Evolutionary conservation across 1,284 basidiomycete genomes (phyloP).

Genomic region (Pseudozyma thailandica): DNA sequence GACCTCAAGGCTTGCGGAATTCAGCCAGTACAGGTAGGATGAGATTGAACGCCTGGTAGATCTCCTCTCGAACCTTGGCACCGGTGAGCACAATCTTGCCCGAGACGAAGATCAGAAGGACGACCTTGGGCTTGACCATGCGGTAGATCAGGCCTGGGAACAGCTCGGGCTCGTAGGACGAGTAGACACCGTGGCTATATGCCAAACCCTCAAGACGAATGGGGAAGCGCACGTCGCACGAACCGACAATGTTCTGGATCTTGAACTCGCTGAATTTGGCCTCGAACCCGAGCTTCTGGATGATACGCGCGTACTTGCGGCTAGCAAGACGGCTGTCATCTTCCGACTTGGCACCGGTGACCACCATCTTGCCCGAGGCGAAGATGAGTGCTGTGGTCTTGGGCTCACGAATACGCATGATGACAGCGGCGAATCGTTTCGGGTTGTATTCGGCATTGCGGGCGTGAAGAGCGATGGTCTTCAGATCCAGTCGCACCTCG

Average conservation of each 20-base stretch:
- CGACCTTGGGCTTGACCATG: slow-evolving; percentile 99
- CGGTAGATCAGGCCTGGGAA: slow-evolving; percentile 99
- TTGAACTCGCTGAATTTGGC: slow-evolving; percentile 99
- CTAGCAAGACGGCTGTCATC: slow-evolving; percentile 96
- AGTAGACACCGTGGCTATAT: slow-evolving; percentile 98
- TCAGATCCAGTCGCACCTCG: slow-evolving; percentile 94
- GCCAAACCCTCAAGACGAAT: slow-evolving; percentile 97
- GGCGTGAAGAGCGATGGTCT: slow-evolving; percentile 97
- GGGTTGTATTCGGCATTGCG: slow-evolving; percentile 99
- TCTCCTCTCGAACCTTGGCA: slow-evolving; percentile 99
- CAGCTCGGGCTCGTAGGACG: slow-evolving; percentile 96
- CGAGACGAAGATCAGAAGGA: slow-evolving; percentile 96
- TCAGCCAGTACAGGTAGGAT: slow-evolving; percentile 78
- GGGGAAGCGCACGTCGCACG: slow-evolving; percentile 98
- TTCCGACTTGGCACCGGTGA: slow-evolving; percentile 98
- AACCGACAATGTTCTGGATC: slow-evolving; percentile 98
- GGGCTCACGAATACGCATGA: slow-evolving; percentile 99
- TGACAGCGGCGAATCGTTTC: slow-evolving; percentile 99
- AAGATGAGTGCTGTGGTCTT: slow-evolving; percentile 99
- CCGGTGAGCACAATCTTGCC: slow-evolving; percentile 99
- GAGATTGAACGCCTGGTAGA: slow-evolving; percentile 98
- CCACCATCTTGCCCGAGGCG: slow-evolving; percentile 99
- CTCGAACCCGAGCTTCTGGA: slow-evolving; percentile 99
- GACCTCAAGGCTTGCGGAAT: slow-evolving; percentile 66
- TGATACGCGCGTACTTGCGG: slow-evolving; percentile 98